Evolutionary conservation across 2,329 filamentous ascomycete species (phyloP), one percentile per base, ranked within the genome.

Genomic region (Cyclaneusma minus): DNA sequence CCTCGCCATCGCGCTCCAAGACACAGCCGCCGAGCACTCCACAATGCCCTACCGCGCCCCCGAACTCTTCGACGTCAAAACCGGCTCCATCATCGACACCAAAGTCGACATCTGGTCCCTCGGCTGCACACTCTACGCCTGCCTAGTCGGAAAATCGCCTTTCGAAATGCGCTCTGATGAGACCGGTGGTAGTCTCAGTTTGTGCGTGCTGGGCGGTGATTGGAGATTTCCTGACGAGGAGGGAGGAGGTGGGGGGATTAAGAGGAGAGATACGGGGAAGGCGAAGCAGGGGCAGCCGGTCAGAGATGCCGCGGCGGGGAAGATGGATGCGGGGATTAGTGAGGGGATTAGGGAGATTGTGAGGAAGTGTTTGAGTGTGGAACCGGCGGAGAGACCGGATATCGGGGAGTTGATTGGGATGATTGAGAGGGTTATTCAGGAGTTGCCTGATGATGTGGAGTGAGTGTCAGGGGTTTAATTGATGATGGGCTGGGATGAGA

Each of bases 41-140:
- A 98, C 89, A 21, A 95, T 98, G 87, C 85, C 89, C 0, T 98
- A 98, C 56, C 83, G 89, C 32, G 89, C 89, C 2, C 89, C 89
- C 0, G 89, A 98, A 54, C 73, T 98, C 33, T 98, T 98, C 52
- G 89, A 98, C 50, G 89, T 95, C 30, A 92, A 92, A 55, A 94
- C 84, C 3, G 87, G 82, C 35, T 75, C 77, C 25, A 70, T 83
- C 26, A 78, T 98, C 45, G 89, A 95, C 53, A 92, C 85, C 8
- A 94, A 94, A 49, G 83, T 93, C 21, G 89, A 98, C 51, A 92
- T 98, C 38, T 98, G 89, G 89, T 92, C 82, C 10, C 58, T 98
- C 13, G 89, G 89, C 27, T 95, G 89, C 60, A 95, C 89, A n/a
- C 62, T 98, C 22, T 98, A 92, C 54, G 89, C 89, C 19, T 95